Percentiles rank a stretch among this genome's conserved stretches.
phyloP scores from a whole-genome alignment of 768 basidiomycete species.

The Lactarius pseudohatsudake region DNA sequence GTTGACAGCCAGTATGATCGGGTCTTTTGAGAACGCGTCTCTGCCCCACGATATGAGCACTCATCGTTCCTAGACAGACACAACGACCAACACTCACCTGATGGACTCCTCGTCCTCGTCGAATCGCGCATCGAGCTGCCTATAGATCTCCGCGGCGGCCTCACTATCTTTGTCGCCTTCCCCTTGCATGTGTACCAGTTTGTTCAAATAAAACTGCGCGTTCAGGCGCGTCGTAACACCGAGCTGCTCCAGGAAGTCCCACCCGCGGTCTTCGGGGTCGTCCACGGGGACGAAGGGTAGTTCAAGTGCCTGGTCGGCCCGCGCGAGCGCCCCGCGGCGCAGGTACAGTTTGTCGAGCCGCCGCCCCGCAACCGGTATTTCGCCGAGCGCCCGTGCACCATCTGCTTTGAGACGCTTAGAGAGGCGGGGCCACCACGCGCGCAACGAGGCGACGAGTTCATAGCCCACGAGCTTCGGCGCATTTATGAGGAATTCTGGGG shows the following conservation, averaged over 20 bases:
- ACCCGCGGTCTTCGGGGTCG: constrained; percentile 27
- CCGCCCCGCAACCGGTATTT: constrained; percentile 12
- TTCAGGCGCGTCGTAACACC: constrained; percentile 29
- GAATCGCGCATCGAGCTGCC: constrained; percentile 32
- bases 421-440: constrained; percentile 23
- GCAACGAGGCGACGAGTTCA: constrained; percentile 15
- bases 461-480: neutral
- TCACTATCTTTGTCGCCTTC: constrained; percentile 11
- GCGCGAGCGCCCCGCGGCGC: constrained; percentile 18
- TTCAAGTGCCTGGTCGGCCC: neutral
- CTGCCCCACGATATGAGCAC: neutral
- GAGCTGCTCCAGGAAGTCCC: constrained; percentile 29
- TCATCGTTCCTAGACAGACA: neutral
- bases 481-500: constrained; percentile 19
- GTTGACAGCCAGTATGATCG: constrained; percentile 23
- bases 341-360: constrained; percentile 23
- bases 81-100: constrained; percentile 22
- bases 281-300: constrained; percentile 30
- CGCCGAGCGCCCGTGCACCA: constrained; percentile 11
- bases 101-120: constrained; percentile 29
- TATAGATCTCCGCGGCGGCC: constrained; percentile 25
- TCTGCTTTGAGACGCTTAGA: neutral
- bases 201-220: constrained; percentile 27
- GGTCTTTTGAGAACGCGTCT: constrained; percentile 22
- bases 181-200: constrained; percentile 26